Base-by-base conservation (phyloP, 345 rosid species). In the Lepidium sativum region DNA sequence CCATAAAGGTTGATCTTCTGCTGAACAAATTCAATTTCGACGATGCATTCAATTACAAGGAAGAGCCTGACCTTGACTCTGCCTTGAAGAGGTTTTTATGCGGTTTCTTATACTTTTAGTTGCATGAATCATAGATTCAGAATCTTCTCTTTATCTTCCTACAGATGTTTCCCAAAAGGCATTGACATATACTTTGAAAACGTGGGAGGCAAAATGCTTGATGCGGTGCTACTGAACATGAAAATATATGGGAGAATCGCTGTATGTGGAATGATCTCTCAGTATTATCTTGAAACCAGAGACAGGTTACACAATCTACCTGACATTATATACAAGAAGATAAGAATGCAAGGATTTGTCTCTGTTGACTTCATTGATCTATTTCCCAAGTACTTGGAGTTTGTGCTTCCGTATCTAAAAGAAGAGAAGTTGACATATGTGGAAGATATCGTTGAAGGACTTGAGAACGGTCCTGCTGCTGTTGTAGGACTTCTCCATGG, bases 11-110 rank as follows among this genome's bases (percentile, higher is more conserved):
- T 6, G 79, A 74, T 14, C 18, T 81, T 12, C 9, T 85, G 66
- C 79, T 74, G 61, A 78, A 70, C 73, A 79, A 79, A 53, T 55
- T 85, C 29, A 81, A 85, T 2, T 84, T 77, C 29, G 79, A 84
- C 9, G 82, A 79, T 10, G 90, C 90, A 44, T 85, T 83, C 73
- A 83, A 83, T 38, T 81, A 83, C 43, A 83, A 78, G 62, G 82
- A 85, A 41, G 85, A 78, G 53, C 53, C 51, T 18, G 80, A 83
- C 53, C 53, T 80, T 42, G 58, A 70, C 16, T 68, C 80, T 2
- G 73, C 84, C 14, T 51, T 83, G 21, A 80, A 81, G 68, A 70
- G 74, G 74, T 69, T 25, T 5, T 20, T 9, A n/a, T n/a, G n/a
- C n/a, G n/a, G n/a, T n/a, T n/a, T n/a, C n/a, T n/a, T n/a, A n/a